Conservation (phyloP, 768 basidiomycete genomes). For the Macrolepiota fuliginosa region DNA sequence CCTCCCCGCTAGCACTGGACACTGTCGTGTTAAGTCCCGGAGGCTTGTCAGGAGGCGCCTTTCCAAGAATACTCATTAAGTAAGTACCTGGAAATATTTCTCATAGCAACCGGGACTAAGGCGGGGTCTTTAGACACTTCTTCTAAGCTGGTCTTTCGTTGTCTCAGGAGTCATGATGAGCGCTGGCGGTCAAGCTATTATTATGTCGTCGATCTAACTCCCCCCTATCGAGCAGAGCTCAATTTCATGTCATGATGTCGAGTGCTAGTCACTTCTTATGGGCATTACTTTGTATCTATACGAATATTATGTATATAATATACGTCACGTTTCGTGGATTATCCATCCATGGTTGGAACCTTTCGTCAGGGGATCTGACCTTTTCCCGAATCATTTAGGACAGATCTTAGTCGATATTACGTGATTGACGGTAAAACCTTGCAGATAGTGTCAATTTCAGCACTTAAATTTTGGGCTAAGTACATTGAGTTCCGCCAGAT, state of each 20-base stretch:
- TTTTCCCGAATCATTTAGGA: neutral
- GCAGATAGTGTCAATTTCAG: neutral
- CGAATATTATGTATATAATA: neutral
- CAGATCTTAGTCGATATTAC: neutral
- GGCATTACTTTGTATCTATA: neutral
- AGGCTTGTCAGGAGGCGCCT: conserved; percentile 19
- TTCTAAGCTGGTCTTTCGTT: conserved; percentile 7
- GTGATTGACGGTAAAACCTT: conserved; percentile 7
- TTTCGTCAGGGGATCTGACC: neutral
- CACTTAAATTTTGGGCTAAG: neutral
- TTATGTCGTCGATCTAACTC: conserved; percentile 9
- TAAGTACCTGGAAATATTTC: neutral
- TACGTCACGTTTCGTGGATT: neutral
- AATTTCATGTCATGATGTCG: neutral
- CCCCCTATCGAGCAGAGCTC: neutral
- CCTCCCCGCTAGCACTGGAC: neutral
- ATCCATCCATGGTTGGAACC: neutral
- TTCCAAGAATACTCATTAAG: neutral
- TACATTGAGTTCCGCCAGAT: neutral
- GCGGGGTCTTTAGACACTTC: conserved; percentile 12
- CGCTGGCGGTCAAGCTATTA: neutral
- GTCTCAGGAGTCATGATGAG: neutral
- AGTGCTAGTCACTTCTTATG: neutral
- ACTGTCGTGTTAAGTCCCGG: conserved; percentile 18
- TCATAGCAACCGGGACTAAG: conserved; percentile 1